These are phyloP conservation scores for Postia placenta DNA, from an alignment of 768 basidiomycete genomes.

Conservation along the genomic window DNA sequence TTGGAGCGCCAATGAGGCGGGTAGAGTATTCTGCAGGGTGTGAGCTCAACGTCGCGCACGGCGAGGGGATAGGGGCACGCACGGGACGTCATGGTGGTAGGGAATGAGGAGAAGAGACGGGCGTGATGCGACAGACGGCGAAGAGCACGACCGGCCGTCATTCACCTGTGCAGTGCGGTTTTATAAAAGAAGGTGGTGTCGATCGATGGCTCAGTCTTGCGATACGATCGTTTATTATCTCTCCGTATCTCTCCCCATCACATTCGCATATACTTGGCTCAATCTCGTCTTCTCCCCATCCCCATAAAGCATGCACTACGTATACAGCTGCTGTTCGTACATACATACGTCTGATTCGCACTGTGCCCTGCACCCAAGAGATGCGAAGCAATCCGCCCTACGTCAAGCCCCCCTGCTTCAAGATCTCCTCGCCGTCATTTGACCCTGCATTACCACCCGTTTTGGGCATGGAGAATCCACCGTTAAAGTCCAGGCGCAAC, in stretches of 20 bases:
- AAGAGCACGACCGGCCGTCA: constrained; percentile 22
- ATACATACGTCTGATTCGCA: too few species aligned
- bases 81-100: constrained; percentile 50
- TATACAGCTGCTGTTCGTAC: too few species aligned
- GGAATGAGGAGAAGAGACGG: constrained; percentile 42
- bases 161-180: constrained; percentile 7
- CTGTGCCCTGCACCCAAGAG: too few species aligned
- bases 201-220: not conserved
- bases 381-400: too few species aligned
- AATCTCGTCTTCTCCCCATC: too few species aligned
- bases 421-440: constrained; percentile 27
- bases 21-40: constrained; percentile 52
- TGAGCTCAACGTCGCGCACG: constrained; percentile 9
- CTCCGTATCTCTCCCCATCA: not conserved
- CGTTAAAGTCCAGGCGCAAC: constrained; percentile 82
- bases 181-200: not conserved
- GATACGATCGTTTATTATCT: not conserved
- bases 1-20: constrained; percentile 79
- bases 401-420: constrained; percentile 23
- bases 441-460: constrained; percentile 37
- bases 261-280: not conserved
- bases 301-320: too few species aligned
- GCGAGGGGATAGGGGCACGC: constrained; percentile 25
- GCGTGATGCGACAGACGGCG: constrained; percentile 59
- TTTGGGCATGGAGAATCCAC: constrained; percentile 54